Evolutionary conservation across 768 basidiomycete genomes (phyloP).

Genomic region (Lentinula raphanica): DNA sequence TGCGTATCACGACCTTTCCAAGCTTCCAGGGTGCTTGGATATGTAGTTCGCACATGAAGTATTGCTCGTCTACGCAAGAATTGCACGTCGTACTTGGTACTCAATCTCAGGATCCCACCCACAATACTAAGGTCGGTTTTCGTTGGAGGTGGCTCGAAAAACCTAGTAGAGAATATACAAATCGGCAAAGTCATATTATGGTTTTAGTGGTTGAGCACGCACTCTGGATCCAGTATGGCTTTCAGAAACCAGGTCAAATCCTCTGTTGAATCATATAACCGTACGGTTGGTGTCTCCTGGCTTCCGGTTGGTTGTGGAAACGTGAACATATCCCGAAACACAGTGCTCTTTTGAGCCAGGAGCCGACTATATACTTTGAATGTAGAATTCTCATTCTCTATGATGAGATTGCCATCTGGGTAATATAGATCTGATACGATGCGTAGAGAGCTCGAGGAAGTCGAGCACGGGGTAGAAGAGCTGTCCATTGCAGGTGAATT

Average conservation of each 20-base stretch:
- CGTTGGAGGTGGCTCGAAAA: constrained; percentile 29
- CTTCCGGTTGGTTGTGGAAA: constrained; percentile 29
- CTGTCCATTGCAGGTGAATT: background rate
- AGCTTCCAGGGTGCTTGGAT: constrained; percentile 27
- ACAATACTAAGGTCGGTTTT: constrained; percentile 25
- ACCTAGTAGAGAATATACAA: constrained; percentile 15
- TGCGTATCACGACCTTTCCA: constrained; percentile 28
- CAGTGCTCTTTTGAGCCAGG: constrained; percentile 27
- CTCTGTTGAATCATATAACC: constrained; percentile 26
- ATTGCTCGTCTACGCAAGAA: constrained; percentile 29
- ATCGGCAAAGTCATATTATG: background rate
- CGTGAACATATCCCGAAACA: constrained; percentile 35
- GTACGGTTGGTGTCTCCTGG: constrained; percentile 24
- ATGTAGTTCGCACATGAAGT: constrained; percentile 28
- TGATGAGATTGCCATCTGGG: constrained; percentile 36
- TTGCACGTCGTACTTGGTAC: constrained; percentile 33
- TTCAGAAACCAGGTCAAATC: constrained; percentile 30
- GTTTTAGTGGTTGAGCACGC: background rate
- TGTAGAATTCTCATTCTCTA: constrained; percentile 27
- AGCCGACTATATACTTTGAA: constrained; percentile 33
- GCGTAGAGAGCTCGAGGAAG: background rate
- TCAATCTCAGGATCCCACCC: constrained; percentile 30
- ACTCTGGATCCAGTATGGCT: constrained; percentile 21
- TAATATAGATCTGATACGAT: constrained; percentile 23
- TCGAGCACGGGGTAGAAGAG: background rate